Percentiles rank a stretch among this genome's conserved stretches.
Conservation (phyloP, 106 monocot species). For the Dendrobium nobile region DNA sequence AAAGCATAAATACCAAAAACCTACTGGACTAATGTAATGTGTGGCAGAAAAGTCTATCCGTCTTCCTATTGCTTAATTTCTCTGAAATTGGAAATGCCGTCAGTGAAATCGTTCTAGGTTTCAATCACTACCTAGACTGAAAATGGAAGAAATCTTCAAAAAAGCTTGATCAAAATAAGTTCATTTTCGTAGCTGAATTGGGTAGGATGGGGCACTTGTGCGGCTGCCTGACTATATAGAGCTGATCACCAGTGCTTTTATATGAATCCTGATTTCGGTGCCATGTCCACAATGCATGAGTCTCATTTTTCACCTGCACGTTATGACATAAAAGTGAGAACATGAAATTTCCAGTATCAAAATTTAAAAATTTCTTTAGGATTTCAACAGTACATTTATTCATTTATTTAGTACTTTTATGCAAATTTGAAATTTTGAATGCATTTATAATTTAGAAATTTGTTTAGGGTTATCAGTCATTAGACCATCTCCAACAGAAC, state of each 20-base stretch:
- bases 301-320: constrained; percentile 73
- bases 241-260: constrained; percentile 45
- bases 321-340: background rate
- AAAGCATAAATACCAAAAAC: background rate
- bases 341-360: background rate
- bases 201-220: constrained; percentile 39
- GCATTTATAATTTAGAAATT: too few relatives aligned
- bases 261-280: constrained; percentile 84
- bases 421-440: too few relatives aligned
- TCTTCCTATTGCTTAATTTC: background rate
- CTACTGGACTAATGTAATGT: background rate
- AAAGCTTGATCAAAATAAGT: background rate
- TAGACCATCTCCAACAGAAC: too few relatives aligned
- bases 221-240: constrained; percentile 81
- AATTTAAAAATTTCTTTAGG: background rate
- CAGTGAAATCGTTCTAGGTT: too few relatives aligned
- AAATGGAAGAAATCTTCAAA: background rate
- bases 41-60: too few relatives aligned
- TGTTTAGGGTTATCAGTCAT: too few relatives aligned
- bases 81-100: too few relatives aligned
- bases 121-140: too few relatives aligned
- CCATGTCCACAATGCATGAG: constrained; percentile 92
- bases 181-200: background rate
- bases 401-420: too few relatives aligned
- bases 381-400: too few relatives aligned